These are phyloP conservation scores for Thelonectria blattea DNA, from an alignment of 2,329 filamentous ascomycete species.

Conservation along the genomic window DNA sequence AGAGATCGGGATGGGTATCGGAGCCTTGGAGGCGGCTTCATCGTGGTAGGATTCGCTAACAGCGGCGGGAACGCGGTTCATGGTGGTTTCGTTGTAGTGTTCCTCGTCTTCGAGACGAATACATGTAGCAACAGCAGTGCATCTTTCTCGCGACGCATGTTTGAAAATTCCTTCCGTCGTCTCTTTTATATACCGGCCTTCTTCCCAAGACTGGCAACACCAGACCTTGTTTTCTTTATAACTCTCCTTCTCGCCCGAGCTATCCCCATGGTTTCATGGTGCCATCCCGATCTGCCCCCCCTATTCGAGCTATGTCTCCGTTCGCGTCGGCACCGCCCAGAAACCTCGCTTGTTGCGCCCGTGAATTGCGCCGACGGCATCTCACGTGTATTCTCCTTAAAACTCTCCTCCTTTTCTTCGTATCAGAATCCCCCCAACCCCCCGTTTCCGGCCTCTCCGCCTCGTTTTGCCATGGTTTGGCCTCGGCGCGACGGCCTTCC, in stretches of 20 bases:
- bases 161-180: background rate
- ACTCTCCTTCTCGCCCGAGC: background rate
- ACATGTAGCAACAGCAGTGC: background rate
- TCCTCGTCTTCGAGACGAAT: background rate
- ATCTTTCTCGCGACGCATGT: background rate
- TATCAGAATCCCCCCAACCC: background rate
- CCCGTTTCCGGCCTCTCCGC: background rate
- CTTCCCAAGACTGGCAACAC: background rate
- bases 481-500: conserved; percentile 33
- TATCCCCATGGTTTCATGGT: conserved; percentile 8
- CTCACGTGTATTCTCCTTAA: conserved; percentile 24
- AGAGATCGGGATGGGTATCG: conserved; percentile 6
- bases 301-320: no score
- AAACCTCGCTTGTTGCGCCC: no score
- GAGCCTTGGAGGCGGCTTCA: conserved; percentile 19
- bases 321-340: no score
- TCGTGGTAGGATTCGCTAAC: conserved; percentile 1
- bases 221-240: conserved; percentile 1
- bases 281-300: background rate
- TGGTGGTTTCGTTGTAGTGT: background rate
- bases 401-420: background rate
- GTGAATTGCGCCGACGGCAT: conserved; percentile 23
- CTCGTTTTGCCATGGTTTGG: background rate
- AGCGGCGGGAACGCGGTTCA: conserved; percentile 2
- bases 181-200: conserved; percentile 1